Conservation (phyloP, 306 rosid species). For the Lupinus albus region DNA sequence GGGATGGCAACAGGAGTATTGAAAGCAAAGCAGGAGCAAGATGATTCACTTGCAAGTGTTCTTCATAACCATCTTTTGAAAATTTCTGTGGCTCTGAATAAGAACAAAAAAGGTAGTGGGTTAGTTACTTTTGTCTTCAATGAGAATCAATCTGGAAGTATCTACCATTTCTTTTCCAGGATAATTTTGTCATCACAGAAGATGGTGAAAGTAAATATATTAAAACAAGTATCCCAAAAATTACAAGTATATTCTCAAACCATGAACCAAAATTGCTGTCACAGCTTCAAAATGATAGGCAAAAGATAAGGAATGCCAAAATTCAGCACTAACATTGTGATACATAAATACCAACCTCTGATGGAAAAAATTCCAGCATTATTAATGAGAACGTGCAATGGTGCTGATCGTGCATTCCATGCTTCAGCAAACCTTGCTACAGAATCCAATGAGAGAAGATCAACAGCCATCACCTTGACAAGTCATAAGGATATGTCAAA, state of each 20-base stretch:
- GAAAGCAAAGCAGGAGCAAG: constrained; percentile 95
- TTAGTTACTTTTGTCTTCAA: constrained; percentile 33
- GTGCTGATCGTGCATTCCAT: constrained; percentile 87
- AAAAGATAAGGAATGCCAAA: constrained; percentile 11
- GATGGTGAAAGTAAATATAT: not conserved
- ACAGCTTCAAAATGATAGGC: constrained; percentile 24
- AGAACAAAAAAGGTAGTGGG: constrained; percentile 34
- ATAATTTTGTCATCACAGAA: constrained; percentile 13
- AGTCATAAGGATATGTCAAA: constrained; percentile 38
- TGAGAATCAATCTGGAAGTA: constrained; percentile 23
- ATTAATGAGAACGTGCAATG: constrained; percentile 90
- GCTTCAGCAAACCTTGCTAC: constrained; percentile 77
- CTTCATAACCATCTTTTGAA: constrained; percentile 92
- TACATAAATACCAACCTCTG: constrained; percentile 64
- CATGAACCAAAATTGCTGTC: not conserved
- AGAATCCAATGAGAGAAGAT: constrained; percentile 94
- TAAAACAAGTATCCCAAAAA: constrained; percentile 17
- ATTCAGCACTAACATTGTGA: not conserved
- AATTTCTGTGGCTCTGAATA: constrained; percentile 79
- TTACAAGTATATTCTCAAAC: not conserved
- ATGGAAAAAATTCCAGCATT: constrained; percentile 98
- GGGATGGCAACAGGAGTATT: constrained; percentile 92
- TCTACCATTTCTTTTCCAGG: not conserved
- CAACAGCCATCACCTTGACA: constrained; percentile 81
- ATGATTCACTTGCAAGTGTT: constrained; percentile 98